These are phyloP conservation scores for Chlorella sp. DNA, from an alignment of 139 green algal genomes.

Conservation along the genomic window DNA sequence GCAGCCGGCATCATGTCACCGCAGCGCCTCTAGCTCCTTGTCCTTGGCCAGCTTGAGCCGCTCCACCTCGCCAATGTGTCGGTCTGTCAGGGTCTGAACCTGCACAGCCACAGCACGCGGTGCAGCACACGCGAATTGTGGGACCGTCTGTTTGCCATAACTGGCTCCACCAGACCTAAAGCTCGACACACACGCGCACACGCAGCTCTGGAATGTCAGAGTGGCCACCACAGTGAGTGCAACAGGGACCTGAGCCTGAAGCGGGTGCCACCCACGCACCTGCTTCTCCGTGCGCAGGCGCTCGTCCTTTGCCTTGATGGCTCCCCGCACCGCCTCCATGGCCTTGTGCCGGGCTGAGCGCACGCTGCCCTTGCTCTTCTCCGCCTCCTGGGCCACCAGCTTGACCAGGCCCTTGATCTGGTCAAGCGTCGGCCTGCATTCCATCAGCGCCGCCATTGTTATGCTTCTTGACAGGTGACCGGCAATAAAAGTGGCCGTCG, in stretches of 20 bases:
- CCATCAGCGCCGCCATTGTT: no score
- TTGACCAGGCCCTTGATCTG: not conserved
- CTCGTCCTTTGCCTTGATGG: not conserved
- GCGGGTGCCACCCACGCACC: not conserved
- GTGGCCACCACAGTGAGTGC: no score
- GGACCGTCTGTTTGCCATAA: no score
- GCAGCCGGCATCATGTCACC: no score
- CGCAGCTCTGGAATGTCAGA: no score
- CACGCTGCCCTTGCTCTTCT: not conserved
- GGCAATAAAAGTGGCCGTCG: no score
- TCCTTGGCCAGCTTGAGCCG: not conserved
- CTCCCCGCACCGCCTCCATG: not conserved
- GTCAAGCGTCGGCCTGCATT: not conserved
- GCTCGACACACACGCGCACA: no score
- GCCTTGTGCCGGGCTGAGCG: not conserved
- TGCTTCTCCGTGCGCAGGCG: not conserved
- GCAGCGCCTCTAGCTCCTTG: not conserved
- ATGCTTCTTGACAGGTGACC: no score
- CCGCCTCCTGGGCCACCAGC: not conserved
- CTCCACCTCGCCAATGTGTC: not conserved
- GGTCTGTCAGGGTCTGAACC: not conserved
- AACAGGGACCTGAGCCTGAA: no score
- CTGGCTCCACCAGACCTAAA: no score
- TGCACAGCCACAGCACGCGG: not conserved
- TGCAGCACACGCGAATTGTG: no score